phyloP scores from a whole-genome alignment of 495 filamentous ascomycete genomes.

The Annulohypoxylon moriforme region DNA sequence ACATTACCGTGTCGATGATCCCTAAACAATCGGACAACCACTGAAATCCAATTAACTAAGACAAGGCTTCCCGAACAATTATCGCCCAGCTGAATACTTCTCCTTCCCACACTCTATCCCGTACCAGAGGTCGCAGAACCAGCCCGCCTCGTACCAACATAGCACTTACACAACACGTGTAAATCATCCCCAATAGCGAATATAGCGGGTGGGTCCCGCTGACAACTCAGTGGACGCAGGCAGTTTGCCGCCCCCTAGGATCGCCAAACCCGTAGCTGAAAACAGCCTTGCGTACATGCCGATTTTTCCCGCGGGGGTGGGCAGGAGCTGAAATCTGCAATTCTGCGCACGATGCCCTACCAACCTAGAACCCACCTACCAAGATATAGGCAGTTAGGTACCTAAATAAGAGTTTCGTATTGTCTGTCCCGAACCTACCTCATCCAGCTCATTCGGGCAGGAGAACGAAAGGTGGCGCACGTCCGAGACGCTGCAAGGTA shows the following conservation, averaged over 20 bases:
- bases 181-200: background rate
- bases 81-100: background rate
- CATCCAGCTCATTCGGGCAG: background rate
- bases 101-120: background rate
- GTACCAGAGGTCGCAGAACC: background rate
- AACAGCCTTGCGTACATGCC: constrained; percentile 11
- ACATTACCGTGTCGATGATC: background rate
- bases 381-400: too few relatives aligned
- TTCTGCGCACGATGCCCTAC: background rate
- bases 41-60: background rate
- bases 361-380: background rate
- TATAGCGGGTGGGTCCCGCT: background rate
- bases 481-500: constrained; percentile 3
- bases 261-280: constrained; percentile 13
- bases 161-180: constrained; percentile 4
- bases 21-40: background rate
- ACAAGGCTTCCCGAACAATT: background rate
- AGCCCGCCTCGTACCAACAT: background rate
- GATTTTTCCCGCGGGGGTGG: background rate
- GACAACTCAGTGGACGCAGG: constrained; percentile 8
- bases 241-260: constrained; percentile 1
- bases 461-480: constrained; percentile 18
- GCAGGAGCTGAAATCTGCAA: constrained; percentile 1
- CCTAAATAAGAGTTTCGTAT: constrained; percentile 14
- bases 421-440: background rate